A percentile compares a stretch with the other conserved stretches of the same genome.
phyloP scores from a whole-genome alignment of 2,329 filamentous ascomycete genomes.

The Lachnellula occidentalis region DNA sequence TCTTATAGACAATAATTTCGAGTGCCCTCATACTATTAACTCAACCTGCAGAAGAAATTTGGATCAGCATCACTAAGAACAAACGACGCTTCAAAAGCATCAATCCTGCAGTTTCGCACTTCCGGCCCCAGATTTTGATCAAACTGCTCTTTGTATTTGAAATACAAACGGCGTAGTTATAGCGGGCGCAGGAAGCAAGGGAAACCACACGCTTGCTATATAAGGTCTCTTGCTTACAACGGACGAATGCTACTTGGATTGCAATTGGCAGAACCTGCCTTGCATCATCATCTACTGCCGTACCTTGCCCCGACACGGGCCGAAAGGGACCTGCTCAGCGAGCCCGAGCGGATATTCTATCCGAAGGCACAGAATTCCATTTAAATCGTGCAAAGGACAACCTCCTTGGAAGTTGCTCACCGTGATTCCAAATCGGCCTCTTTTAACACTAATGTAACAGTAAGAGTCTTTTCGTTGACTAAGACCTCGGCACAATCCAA shows the following conservation, averaged over 20 bases:
- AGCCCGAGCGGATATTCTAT: background rate
- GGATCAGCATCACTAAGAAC: too few relatives aligned
- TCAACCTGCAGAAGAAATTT: too few relatives aligned
- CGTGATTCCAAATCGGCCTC: background rate
- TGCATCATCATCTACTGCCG: background rate
- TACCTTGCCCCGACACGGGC: background rate
- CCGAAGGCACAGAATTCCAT: background rate
- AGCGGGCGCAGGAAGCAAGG: too few relatives aligned
- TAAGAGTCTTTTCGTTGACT: too few relatives aligned
- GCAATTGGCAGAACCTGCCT: background rate
- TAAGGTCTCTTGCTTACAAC: background rate
- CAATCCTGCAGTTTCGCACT: too few relatives aligned
- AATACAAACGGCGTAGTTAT: too few relatives aligned
- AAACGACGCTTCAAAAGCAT: too few relatives aligned
- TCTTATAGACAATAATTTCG: background rate
- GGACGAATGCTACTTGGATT: too few relatives aligned
- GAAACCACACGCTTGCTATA: background rate
- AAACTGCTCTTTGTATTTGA: too few relatives aligned
- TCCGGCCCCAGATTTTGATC: too few relatives aligned
- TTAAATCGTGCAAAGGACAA: background rate
- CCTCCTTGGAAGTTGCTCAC: background rate
- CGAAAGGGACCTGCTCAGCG: background rate
- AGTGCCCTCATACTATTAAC: background rate
- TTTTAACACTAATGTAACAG: background rate
- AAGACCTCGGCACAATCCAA: too few relatives aligned